Evolutionary conservation across 441 rosid species (phyloP), one percentile per base, ranked within the genome.

Genomic region (Kokia cookei): DNA sequence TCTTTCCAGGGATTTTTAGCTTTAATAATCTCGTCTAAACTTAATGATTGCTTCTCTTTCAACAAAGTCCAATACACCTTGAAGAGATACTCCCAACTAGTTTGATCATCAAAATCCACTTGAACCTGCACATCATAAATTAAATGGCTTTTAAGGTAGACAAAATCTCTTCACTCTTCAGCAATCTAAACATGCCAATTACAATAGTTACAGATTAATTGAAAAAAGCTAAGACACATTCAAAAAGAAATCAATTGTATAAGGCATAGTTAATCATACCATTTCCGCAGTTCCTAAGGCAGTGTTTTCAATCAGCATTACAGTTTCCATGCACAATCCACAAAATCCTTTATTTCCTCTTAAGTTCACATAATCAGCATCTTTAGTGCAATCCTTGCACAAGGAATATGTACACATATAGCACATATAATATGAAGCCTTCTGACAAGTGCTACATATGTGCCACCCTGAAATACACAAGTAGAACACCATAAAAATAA

Each of bases 81-180:
- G 81, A 97, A 97, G 55, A 97, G 97, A 88, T 93, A 97, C 86
- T 97, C 99, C 98, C 98, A 97, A 87, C 98, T 97, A 77, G 81
- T 85, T 85, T 86, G 84, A 80, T 97, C 99, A 81, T 97, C 99
- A 85, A 97, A 97, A 84, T 97, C 98, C 84, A 97, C 99, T 84
- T 91, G 89, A 83, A 91, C 97, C 99, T 97, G 88, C 73, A 82
- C 42, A 78, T 51, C 69, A 37, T 29, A 79, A n/a, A 24, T 55
- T 50, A 50, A 50, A 50, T 29, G 59, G 26, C 72, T 12, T 68
- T 29, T n/a, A 27, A 48, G 43, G 37, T 67, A 26, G 43, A 68
- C 70, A 50, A 68, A 50, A 29, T 42, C 59, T 29, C 45, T 48
- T 19, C 17, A n/a, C 13, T 68, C 59, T 68, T 50, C 58, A 29